Percentiles rank a stretch among this genome's conserved stretches.
Evolutionary conservation across 2,329 filamentous ascomycete species (phyloP).

Genomic region (Phialocephala subalpina): DNA sequence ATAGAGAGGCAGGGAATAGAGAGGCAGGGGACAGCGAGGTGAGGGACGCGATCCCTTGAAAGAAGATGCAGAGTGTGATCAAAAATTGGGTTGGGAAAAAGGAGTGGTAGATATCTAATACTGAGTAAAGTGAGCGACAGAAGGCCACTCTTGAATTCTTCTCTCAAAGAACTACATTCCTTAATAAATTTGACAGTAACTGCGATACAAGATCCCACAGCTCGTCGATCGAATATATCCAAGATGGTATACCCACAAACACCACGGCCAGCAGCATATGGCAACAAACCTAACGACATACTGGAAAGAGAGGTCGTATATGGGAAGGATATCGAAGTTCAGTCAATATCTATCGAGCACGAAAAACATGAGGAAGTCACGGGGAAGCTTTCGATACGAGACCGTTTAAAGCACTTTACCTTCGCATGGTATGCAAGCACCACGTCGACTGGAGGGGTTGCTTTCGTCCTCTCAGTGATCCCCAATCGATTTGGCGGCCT

Average conservation of each 20-base stretch:
- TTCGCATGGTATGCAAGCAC: slow-evolving; percentile 72
- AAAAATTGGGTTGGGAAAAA: no score
- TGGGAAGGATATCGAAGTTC: slow-evolving; percentile 23
- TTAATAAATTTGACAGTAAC: slow-evolving; percentile 28
- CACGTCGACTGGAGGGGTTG: slow-evolving; percentile 78
- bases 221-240: slow-evolving; percentile 8
- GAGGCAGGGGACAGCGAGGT: no score
- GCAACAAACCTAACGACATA: neutral
- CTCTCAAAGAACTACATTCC: slow-evolving; percentile 23
- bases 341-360: slow-evolving; percentile 13
- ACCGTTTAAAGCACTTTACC: slow-evolving; percentile 37
- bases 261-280: slow-evolving; percentile 9
- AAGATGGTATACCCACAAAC: slow-evolving; percentile 31
- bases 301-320: slow-evolving; percentile 12
- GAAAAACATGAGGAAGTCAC: slow-evolving; percentile 19
- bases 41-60: no score
- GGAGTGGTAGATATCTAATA: no score
- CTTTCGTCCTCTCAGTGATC: slow-evolving; percentile 68
- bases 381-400: slow-evolving; percentile 23
- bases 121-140: no score
- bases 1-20: no score
- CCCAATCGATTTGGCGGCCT: slow-evolving; percentile 72
- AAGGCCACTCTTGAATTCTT: slow-evolving; percentile 36
- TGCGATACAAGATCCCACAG: slow-evolving; percentile 19
- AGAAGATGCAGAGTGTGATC: no score